Evolutionary conservation across 768 basidiomycete species (phyloP).

Genomic region (Galerina sulciceps): DNA sequence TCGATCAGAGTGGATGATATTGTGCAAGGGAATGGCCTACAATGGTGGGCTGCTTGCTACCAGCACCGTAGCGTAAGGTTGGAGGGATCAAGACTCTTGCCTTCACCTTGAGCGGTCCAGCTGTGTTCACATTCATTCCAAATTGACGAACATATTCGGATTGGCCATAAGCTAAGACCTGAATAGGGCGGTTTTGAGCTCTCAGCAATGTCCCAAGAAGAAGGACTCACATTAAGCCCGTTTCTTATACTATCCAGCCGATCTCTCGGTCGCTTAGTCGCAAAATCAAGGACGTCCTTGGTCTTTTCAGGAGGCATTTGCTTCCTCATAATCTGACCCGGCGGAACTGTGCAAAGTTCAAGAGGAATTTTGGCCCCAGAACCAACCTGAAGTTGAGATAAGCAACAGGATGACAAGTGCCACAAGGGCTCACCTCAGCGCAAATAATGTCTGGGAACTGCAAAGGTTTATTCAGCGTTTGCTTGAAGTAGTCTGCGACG

Average conservation of each 20-base stretch:
- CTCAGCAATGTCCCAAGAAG: not conserved
- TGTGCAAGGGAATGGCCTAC: slow-evolving; percentile 38
- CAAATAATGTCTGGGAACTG: slow-evolving; percentile 68
- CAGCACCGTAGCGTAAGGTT: slow-evolving; percentile 64
- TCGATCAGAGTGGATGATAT: not conserved
- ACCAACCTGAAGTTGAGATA: slow-evolving; percentile 49
- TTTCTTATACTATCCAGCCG: slow-evolving; percentile 61
- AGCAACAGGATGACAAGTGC: not conserved
- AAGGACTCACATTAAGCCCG: slow-evolving; percentile 51
- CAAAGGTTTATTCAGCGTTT: slow-evolving; percentile 54
- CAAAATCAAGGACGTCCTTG: slow-evolving; percentile 68
- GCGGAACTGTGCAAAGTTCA: slow-evolving; percentile 65
- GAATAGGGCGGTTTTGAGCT: not conserved
- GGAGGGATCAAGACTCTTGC: slow-evolving; percentile 72
- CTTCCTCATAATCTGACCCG: slow-evolving; percentile 76
- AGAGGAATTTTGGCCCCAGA: slow-evolving; percentile 69
- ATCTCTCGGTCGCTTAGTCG: slow-evolving; percentile 66
- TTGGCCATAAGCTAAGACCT: slow-evolving; percentile 72
- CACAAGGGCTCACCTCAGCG: slow-evolving; percentile 54
- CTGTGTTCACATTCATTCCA: slow-evolving; percentile 64
- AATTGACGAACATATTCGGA: slow-evolving; percentile 78
- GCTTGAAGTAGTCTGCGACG: slow-evolving; percentile 64
- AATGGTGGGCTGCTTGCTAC: slow-evolving; percentile 58
- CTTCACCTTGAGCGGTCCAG: slow-evolving; percentile 56
- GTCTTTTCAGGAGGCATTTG: slow-evolving; percentile 75